Base-by-base conservation (phyloP, 441 rosid genomes). In the Corymbia calophylla region DNA sequence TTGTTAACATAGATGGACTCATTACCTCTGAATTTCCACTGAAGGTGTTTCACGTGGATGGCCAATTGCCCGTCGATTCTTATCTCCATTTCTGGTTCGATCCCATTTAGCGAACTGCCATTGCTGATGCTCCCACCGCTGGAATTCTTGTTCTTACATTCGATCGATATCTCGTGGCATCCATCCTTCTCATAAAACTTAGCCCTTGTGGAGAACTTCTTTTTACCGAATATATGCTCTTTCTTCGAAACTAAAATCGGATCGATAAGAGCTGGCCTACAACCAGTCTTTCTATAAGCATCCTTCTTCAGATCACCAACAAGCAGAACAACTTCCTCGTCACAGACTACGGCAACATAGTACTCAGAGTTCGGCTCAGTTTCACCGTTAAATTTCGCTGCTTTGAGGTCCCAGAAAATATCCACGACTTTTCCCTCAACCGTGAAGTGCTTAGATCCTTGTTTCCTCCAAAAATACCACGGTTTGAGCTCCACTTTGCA, bases 401-500 rank as follows among this genome's bases (percentile, higher is more conserved):
- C 92, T 85, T 95, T 93, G 11, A 98, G 94, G 94, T 97, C 98
- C 99, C 99, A 98, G 64, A 95, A 95, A 3, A 97, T 91, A 54
- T 95, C 95, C 15, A 97, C 95, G 4, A 90, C 62, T 47, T 85
- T 92, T 35, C 96, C 97, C 32, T 95, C 98, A 2, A 96, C 93
- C 18, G 55, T 62, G 58, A 98, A 96, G 39, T 93, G 93, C 90
- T 96, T 97, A 56, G 94, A 94, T 0, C 99, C 99, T 92, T 97
- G 97, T 94, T 97, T 97, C 91, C 96, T 95, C 99, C 99, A 97
- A 88, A 97, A 98, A 88, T 92, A 94, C 99, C 99, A 97, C 29
- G 97, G 98, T 94, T 96, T 98, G 53, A 96, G 93, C 89, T 98
- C 98, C 51, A 96, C 92, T 88, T 96, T 98, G 94, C 98, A 97